Percentiles rank a stretch among this genome's conserved stretches.
Conservation (phyloP, 2,329 filamentous ascomycete species). For the Fusarium caatingaense region DNA sequence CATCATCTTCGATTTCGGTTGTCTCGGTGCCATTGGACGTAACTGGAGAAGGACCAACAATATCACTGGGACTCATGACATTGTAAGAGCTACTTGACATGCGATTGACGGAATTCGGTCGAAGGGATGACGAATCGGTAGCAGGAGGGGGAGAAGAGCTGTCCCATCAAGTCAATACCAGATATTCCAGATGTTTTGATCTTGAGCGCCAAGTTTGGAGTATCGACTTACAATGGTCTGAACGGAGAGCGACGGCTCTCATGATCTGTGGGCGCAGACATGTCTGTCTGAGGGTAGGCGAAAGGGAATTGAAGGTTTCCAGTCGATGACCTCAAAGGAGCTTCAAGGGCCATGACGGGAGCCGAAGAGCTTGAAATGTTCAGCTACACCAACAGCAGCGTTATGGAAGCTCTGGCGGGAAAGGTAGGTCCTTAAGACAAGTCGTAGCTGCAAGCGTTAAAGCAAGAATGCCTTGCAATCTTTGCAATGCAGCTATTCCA, state of each 20-base stretch:
- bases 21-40: slow-evolving; percentile 86
- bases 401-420: slow-evolving; percentile 22
- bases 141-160: slow-evolving; percentile 53
- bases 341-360: slow-evolving; percentile 56
- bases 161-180: slow-evolving; percentile 18
- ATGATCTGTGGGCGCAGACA: slow-evolving; percentile 66
- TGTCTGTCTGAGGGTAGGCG: slow-evolving; percentile 61
- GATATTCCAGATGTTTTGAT: not conserved
- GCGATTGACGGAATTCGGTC: slow-evolving; percentile 62
- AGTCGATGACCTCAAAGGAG: slow-evolving; percentile 71
- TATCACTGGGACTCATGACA: slow-evolving; percentile 72
- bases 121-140: slow-evolving; percentile 61
- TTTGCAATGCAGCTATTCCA: slow-evolving; percentile 22
- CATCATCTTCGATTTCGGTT: slow-evolving; percentile 86
- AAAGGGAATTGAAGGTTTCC: slow-evolving; percentile 57
- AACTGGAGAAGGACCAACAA: slow-evolving; percentile 84
- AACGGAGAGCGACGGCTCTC: slow-evolving; percentile 61
- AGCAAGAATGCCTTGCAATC: slow-evolving; percentile 43
- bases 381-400: slow-evolving; percentile 24
- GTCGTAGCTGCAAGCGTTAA: slow-evolving; percentile 27
- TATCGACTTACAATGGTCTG: slow-evolving; percentile 61
- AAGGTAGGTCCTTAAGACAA: slow-evolving; percentile 19
- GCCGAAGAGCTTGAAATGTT: slow-evolving; percentile 13
- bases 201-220: not conserved
- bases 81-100: slow-evolving; percentile 63